phyloP scores from a whole-genome alignment of 2,329 filamentous ascomycete genomes.

The Fusarium dlaminii region DNA sequence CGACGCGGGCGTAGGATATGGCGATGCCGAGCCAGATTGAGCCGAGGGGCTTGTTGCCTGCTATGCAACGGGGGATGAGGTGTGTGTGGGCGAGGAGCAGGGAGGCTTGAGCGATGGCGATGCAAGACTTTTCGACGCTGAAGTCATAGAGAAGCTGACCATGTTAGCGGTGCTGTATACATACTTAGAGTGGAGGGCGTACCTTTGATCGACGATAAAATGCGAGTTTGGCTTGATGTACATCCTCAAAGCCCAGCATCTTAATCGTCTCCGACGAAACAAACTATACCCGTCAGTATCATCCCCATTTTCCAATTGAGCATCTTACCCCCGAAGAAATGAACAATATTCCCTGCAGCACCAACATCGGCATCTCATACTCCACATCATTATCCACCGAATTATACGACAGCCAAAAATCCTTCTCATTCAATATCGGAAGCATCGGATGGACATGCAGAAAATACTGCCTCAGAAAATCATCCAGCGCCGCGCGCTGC shows the following conservation, averaged over 20 bases:
- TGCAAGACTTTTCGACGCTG: slow-evolving; percentile 36
- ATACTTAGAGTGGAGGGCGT: accelerated
- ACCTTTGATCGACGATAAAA: slow-evolving; percentile 40
- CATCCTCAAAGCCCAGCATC: slow-evolving; percentile 32
- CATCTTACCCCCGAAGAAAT: slow-evolving; percentile 32
- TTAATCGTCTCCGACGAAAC: slow-evolving; percentile 31
- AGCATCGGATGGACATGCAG: slow-evolving; percentile 44
- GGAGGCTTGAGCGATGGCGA: slow-evolving; percentile 39
- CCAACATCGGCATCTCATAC: slow-evolving; percentile 34
- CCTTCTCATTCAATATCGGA: slow-evolving; percentile 40
- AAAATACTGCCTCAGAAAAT: slow-evolving; percentile 45
- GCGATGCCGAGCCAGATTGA: slow-evolving; percentile 41
- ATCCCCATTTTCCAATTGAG: accelerated
- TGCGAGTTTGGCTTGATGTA: slow-evolving; percentile 37
- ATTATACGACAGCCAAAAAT: slow-evolving; percentile 39
- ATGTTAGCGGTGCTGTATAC: accelerated
- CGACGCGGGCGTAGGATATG: slow-evolving; percentile 39
- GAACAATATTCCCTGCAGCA: slow-evolving; percentile 37
- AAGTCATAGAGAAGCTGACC: slow-evolving; percentile 40
- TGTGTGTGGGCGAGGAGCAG: slow-evolving; percentile 39
- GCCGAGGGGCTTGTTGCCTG: slow-evolving; percentile 38
- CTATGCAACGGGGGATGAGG: slow-evolving; percentile 38
- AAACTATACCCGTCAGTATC: slow-evolving; percentile 17
- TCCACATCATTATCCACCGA: slow-evolving; percentile 3
- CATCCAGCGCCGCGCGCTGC: slow-evolving; percentile 34